Evolutionary conservation across 257 asterid species (phyloP), one percentile per base, ranked within the genome.

Genomic region (Nicotiana knightiana): DNA sequence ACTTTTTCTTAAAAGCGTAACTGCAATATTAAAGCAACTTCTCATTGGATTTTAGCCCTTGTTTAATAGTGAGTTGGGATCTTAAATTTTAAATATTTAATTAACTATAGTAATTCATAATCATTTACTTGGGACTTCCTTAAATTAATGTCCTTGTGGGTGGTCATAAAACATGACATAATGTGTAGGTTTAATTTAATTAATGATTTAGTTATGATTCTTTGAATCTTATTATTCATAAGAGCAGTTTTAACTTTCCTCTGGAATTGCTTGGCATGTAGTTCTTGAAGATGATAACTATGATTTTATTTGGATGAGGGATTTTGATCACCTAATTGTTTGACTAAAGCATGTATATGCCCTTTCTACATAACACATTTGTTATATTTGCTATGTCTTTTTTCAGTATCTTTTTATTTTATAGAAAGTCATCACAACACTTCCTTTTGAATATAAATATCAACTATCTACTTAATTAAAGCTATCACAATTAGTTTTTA

Each of bases 131-230:
- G 13, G 59, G 33, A 12, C 17, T 61, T 61, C 33, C 65, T 61
- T 61, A 61, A 12, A 21, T 24, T 33, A 67, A 5, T 8, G 21
- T 67, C 48, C 46, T 43, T 67, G 53, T 67, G 37, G 76, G 18
- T 30, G 33, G 81, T 77, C 68, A 58, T 77, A 77, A 55, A 77
- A 15, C 68, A 77, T 58, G 81, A 77, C 55, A 77, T 57, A 77
- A n/a, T 77, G 18, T 48, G 1, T 67, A 18, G 30, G 57, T 10
- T 39, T 11, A 1, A 39, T 39, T 70, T 21, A 10, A 39, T 7
- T 24, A 24, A 71, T 46, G 79, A 58, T 11, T 58, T 78, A 12
- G 7, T 33, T 78, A 33, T 46, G 4, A 73, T 73, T 21, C 9
- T 46, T n/a, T 78, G 0, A 78, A 59, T 37, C n/a, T 39, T 39